Evolutionary conservation across 2,329 filamentous ascomycete genomes (phyloP), one percentile per base, ranked within the genome.

Genomic region (Colletotrichum plurivorum): DNA sequence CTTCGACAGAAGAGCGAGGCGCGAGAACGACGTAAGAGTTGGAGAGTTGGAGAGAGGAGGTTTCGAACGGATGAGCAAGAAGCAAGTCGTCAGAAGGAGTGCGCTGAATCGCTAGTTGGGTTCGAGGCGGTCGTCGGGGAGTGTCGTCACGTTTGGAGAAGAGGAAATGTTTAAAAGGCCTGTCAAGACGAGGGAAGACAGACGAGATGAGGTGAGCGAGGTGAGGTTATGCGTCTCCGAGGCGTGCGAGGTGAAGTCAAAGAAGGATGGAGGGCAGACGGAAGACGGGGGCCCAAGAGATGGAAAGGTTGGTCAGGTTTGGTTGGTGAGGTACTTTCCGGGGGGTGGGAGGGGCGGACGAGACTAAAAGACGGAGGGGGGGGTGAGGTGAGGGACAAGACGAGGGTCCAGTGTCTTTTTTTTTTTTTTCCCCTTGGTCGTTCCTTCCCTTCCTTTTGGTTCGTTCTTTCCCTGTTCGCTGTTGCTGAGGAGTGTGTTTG

Each of bases 401-500:
- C 65, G 61, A 65, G 66, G 55, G 66, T 66, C 54, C 54, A 54
- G 54, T 31, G 65, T 65, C 54, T 25, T 68, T 65, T 68, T 65
- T 45, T 48, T 36, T 36, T 31, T 31, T 31, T 31, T 27, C 7
- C 7, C 8, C 27, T 10, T 10, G 8, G 8, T 36, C 31, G 10
- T 10, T 36, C 31, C 31, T 9, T 36, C 7, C 31, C 31, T 31
- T 31, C 27, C 8, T 36, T 36, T 12, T 36, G 8, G 8, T 8
- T 36, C 31, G 31, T 36, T 36, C 8, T 36, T 36, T 36, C 31
- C 8, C 31, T 36, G 31, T 36, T 36, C 31, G 31, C 31, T 36
- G 10, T 3, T 36, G 31, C 31, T 10, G 31, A 36, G 10, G 31
- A 36, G 10, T 36, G 31, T 36, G 8, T 36, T 36, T 36, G 31